Evolutionary conservation across 2,329 filamentous ascomycete genomes (phyloP), one percentile per base, ranked within the genome.

Genomic region (Hymenoscyphus salicellus): DNA sequence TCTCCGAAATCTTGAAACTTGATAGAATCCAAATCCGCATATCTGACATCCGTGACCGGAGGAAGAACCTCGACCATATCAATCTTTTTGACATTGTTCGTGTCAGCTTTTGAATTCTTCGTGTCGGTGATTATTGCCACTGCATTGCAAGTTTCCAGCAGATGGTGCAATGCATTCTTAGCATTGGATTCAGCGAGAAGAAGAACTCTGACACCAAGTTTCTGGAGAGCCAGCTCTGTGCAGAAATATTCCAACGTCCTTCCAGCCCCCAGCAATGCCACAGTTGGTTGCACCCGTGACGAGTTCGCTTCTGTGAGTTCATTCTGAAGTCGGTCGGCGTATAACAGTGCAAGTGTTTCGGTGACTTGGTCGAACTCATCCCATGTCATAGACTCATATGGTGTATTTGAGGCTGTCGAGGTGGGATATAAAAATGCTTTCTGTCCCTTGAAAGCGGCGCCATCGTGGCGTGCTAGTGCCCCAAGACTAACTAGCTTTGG

Each of bases 131-230:
- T 74, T 28, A 75, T 65, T 16, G 72, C 74, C 30, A 67, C 56
- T 2, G 69, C 71, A 36, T 71, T 58, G 61, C 74, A 75, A 1
- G 20, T 68, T 6, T 73, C 56, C 17, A 75, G 65, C 14, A 76
- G 68, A 62, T 71, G 66, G 26, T 74, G 71, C 5, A 73, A 62
- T 6, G 73, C 72, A 55, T 66, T 65, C 20, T 65, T 30, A 2
- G 75, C 66, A 66, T 75, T 75, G 14, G 72, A 73, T 55, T 74
- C 71, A 6, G 73, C 74, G 17, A 75, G 62, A 2, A 75, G 67
- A 17, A 75, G 64, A 1, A 75, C 67, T 52, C 73, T 68, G 17
- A 75, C 65, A 41, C 72, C 71, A 28, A 76, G 65, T 58, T 75
- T 75, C 32, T 73, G 72, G 8, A 76, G 69, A 28, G 74, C 73